Base-by-base conservation (phyloP, 177 flowering plant genomes). In the Vitis hybrid region DNA sequence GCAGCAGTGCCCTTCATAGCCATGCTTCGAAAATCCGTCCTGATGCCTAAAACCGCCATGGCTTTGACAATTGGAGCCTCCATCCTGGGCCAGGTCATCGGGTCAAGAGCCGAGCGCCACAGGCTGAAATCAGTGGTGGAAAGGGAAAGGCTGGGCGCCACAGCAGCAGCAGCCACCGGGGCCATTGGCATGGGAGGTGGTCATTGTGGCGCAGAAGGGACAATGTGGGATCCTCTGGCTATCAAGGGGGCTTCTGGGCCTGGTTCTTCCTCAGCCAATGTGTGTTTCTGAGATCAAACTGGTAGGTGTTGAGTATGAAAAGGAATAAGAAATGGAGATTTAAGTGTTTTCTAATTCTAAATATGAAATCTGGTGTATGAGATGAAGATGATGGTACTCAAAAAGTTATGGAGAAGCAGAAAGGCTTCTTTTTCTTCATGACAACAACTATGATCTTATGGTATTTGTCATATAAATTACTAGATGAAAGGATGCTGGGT, bases 21-120 rank as follows among this genome's bases (percentile, higher is more conserved):
- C 50, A 88, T 92, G 91, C 89, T 90, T 14, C 79, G 98, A 77
- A 92, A 92, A 69, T 84, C 90, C 2, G 87, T 91, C 2, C 9
- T 89, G 81, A 92, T 92, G 91, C 98, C 98, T 2, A 90, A 90
- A 67, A 67, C 88, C 2, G 94, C 97, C 1, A 91, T 91, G 92
- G 92, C 86, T 0, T 69, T 91, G 68, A 91, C 97, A 0, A 80
- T 89, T 68, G 91, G 78, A 45, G 97, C 97, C 3, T 89, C 97
- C 0, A 61, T 91, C 45, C 63, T 89, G 16, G 97, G 97, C 3
- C 97, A 91, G 83, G 84, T 83, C 11, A 85, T 89, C 19, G 97
- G 98, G 15, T 89, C 98, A 0, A 84, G 98, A 65, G 98, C 98
- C 14, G 98, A 92, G 80, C 80, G 92, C 49, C 56, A 76, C 50